Evolutionary conservation across 1,284 basidiomycete genomes (phyloP), one percentile per base, ranked within the genome.

Genomic region (Marasmius oreades): DNA sequence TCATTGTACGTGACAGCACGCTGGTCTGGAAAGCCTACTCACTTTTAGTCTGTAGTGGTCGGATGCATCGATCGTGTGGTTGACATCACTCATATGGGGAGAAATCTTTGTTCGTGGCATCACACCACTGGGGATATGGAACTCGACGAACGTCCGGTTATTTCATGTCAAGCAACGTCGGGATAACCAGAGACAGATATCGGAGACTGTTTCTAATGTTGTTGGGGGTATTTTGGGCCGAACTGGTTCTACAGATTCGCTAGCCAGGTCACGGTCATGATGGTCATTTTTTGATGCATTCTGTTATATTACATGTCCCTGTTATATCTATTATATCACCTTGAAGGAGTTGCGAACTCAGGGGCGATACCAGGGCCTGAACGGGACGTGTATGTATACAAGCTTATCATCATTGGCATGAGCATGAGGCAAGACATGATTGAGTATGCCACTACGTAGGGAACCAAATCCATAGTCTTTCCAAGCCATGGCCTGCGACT

Each of bases 61-160:
- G 4, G 88, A 93, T 61, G 88, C 92, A 3, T 93, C 92, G 3
- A 79, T 88, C 55, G 81, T 95, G 11, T 96, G 94, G 94, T 77
- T 95, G 47, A 92, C 92, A 8, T 92, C 90, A 0, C 73, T 96
- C 52, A 85, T 95, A 34, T 97, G 94, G 93, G 94, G 94, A 44
- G 92, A 95, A 67, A 84, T 95, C 22, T 97, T 95, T 67, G 88
- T 97, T n/a, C 86, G 86, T 39, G 88, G 86, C 7, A 87, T 94
- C 81, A 84, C 86, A 1, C 87, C 88, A 4, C 74, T 93, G 31
- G 92, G 91, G 6, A 84, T 93, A 37, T 95, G 93, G 93, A 90
- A 90, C 62, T 84, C 85, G 44, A 95, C 93, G 10, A 88, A 85
- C 45, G 91, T 95, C 18, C 84, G 90, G 24, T 72, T 96, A 51